Evolutionary conservation across 2,329 filamentous ascomycete species (phyloP), one percentile per base, ranked within the genome.

Genomic region (Trichoderma sp.): DNA sequence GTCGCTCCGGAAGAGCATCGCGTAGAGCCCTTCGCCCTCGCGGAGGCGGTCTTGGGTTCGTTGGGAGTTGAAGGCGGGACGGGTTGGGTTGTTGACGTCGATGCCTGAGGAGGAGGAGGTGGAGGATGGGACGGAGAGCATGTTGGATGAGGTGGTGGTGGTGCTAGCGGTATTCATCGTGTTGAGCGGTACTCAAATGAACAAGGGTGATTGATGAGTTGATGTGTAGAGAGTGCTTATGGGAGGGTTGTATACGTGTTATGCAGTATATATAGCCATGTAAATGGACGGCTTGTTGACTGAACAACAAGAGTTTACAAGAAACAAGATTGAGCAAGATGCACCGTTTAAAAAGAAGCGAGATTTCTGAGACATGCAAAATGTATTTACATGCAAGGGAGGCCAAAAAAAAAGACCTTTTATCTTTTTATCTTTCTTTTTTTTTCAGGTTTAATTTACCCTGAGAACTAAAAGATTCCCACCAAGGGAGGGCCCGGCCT

Each of bases 51-150:
- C 85, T 69, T 84, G 83, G 3, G 86, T 88, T 71, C 82, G 77
- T 68, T 83, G 82, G 1, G 85, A 85, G 78, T 87, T 86, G 78
- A 88, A 88, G 58, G 77, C 81, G 36, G 86, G 86, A 21, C 86
- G 84, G 43, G 74, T 74, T 30, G 79, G 78, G 8, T 36, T 32
- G n/a, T 36, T 32, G 24, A 43, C 12, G 18, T 47, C 47, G 24
- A 43, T 18, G 18, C 32, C 39, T 30, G 73, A 28, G 61, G 68
- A 32, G 26, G 57, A 36, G 14, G 56, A 18, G 24, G 57, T 21
- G 57, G 57, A 60, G 5, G 57, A 60, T 32, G 57, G 70, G 28
- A 70, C 28, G 43, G 70, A 65, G 36, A 69, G 53, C 56, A 70
- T 30, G 63, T 47, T 62, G 58, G 70, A 30, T 24, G 70, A 34